Conservation (phyloP, 805 yeast species). For the Kazachstania bromeliacearum region DNA sequence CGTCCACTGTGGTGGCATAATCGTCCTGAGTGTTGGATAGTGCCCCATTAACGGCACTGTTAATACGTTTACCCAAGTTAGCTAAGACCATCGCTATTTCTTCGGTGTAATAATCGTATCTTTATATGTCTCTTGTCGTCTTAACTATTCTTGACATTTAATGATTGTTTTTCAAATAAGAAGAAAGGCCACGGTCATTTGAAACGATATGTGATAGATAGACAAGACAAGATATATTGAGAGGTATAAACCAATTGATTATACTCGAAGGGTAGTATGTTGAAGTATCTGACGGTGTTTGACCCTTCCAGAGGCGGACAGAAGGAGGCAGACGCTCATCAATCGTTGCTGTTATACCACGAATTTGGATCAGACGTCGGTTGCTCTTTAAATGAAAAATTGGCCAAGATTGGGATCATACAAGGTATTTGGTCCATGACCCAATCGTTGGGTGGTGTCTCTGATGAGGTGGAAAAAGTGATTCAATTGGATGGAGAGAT, state of each 20-base stretch:
- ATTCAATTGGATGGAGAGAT: slow-evolving; percentile 27
- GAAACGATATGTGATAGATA: no score
- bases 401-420: slow-evolving; percentile 35
- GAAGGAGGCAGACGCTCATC: slow-evolving; percentile 26
- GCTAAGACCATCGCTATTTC: slow-evolving; percentile 76
- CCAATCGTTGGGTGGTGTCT: slow-evolving; percentile 8
- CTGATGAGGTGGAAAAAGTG: slow-evolving; percentile 10
- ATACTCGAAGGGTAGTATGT: no score
- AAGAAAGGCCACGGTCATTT: no score
- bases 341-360: slow-evolving; percentile 31
- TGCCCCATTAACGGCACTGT: slow-evolving; percentile 60
- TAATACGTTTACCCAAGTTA: slow-evolving; percentile 68
- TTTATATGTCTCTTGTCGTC: no score
- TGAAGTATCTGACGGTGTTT: slow-evolving; percentile 30
- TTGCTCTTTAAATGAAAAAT: slow-evolving; percentile 26
- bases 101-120: neutral
- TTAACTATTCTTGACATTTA: no score
- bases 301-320: slow-evolving; percentile 30
- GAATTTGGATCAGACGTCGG: slow-evolving; percentile 16
- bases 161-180: no score
- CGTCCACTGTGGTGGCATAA: slow-evolving; percentile 47
- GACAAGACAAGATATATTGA: no score
- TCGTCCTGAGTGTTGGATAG: slow-evolving; percentile 51
- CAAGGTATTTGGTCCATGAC: slow-evolving; percentile 32
- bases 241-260: no score